Base-by-base conservation (phyloP, 1,284 basidiomycete genomes). In the Wallemia hederae region DNA sequence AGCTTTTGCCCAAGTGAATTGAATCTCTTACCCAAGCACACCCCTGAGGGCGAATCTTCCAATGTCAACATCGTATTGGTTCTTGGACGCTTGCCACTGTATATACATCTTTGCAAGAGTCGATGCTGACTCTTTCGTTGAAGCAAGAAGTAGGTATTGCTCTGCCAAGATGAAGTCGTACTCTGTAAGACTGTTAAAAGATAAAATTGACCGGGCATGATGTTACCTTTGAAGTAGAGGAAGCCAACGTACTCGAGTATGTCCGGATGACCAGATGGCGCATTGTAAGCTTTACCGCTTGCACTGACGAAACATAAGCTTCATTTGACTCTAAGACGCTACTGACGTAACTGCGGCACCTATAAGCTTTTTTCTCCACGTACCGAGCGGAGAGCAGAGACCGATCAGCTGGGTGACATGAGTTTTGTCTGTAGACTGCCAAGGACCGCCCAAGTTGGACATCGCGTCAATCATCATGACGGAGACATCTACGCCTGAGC, bases 181-280 rank as follows among this genome's bases (percentile, higher is more conserved):
- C 69, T 91, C 88, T 91, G 66, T n/a, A n/a, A n/a, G 27, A 63
- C 27, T 27, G 9, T n/a, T 55, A 27, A 55, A 28, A 1, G 7
- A 60, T 24, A 25, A 11, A n/a, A 19, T 14, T 24, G n/a, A 3
- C 15, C 17, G 19, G 64, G 73, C 33, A n/a, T n/a, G n/a, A n/a
- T n/a, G n/a, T n/a, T 63, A 84, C 88, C 89, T 77, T 88, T 90
- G 73, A 81, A 85, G 26, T 89, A 74, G 33, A 91, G 72, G 68
- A 90, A 82, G 5, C 88, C 90, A 60, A 90, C 71, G 69, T 92
- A 92, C 65, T 86, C 81, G 60, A 87, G 85, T 58, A 96, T 73
- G 61, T 78, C 78, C 29, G 81, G 80, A 73, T 96, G 90, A 28
- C 90, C 90, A 31, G 80, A 78, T 17, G 87, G 83, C 69, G 77